Percentiles rank a stretch among this genome's conserved stretches.
Conservation (phyloP, 805 yeast genomes). For the Ogataea sp. region DNA sequence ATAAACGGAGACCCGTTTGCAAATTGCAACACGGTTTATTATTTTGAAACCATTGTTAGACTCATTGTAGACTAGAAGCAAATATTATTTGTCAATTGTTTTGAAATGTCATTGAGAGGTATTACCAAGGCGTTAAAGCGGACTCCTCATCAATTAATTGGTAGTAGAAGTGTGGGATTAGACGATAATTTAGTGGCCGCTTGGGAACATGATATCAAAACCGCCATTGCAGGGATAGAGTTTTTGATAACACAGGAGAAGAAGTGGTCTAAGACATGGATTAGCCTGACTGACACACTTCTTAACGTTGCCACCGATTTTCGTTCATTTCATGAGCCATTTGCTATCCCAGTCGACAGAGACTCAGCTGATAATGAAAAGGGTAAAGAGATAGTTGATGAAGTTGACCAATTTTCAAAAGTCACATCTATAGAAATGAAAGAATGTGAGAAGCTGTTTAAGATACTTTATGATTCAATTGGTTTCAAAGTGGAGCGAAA, state of each 20-base stretch:
- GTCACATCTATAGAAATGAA: constrained; percentile 21
- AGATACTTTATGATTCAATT: constrained; percentile 15
- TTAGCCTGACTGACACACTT: constrained; percentile 24
- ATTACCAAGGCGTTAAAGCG: constrained; percentile 27
- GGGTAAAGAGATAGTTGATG: constrained; percentile 7
- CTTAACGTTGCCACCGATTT: constrained; percentile 24
- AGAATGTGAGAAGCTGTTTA: constrained; percentile 20
- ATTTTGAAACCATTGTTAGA: too few species aligned
- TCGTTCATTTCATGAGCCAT: constrained; percentile 27
- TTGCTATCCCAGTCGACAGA: constrained; percentile 26
- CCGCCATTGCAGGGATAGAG: constrained; percentile 35
- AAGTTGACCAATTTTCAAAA: constrained; percentile 20
- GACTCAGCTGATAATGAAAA: constrained; percentile 7
- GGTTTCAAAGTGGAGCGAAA: constrained; percentile 12
- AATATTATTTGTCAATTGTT: too few species aligned
- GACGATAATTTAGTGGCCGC: constrained; percentile 33
- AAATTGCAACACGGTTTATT: too few species aligned
- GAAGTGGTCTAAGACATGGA: constrained; percentile 20
- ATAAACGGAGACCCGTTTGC: too few species aligned
- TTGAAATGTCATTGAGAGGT: constrained; percentile 26
- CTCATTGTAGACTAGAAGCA: too few species aligned
- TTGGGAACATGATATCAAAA: constrained; percentile 36
- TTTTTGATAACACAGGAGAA: constrained; percentile 26
- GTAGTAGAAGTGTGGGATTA: constrained; percentile 14
- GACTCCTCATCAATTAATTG: constrained; percentile 29